Base-by-base conservation (phyloP, 306 rosid genomes). In the Fragaria iinumae region DNA sequence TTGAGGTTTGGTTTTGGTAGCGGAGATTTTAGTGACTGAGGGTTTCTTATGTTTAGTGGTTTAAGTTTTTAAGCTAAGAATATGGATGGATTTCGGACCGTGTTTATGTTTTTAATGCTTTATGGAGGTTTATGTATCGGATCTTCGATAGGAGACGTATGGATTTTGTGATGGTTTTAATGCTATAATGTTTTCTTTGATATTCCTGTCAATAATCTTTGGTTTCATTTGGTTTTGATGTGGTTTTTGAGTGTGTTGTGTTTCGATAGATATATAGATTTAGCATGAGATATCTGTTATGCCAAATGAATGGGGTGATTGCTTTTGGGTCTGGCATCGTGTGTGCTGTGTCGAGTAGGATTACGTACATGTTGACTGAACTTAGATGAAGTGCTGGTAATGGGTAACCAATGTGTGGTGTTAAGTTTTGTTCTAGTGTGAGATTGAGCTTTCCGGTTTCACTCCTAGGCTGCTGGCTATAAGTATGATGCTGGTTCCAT, bases 1-100 rank as follows among this genome's bases (percentile, higher is more conserved):
- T 82, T 95, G 83, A 85, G 47, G 21, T 29, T 69, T 38, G 12
- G 39, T 49, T 65, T 2, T 2, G 39, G 29, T 77, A 67, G 47
- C 65, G 52, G 60, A n/a, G 3, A n/a, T 8, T 43, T 43, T 53
- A 72, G 76, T 23, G 45, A 50, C 48, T 4, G 17, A 25, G 52
- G 25, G 6, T 56, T 56, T 39, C 47, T 21, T 39, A 41, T 39
- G 48, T 44, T 39, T 9, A 36, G 38, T 43, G 41, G n/a, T 38
- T 55, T 8, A 0, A 21, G 6, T 23, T 59, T 74, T 57, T 1
- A 73, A 39, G 29, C 4, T 34, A 73, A 38, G 68, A 20, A 55
- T 39, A 39, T 39, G 7, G 77, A 8, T 34, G 64, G 68, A 67
- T 69, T 69, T 70, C 13, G 38, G 25, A 41, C 18, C 23, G 4